These are phyloP conservation scores for Cicer arietinum DNA, from an alignment of 306 rosid genomes.

Conservation along the genomic window DNA sequence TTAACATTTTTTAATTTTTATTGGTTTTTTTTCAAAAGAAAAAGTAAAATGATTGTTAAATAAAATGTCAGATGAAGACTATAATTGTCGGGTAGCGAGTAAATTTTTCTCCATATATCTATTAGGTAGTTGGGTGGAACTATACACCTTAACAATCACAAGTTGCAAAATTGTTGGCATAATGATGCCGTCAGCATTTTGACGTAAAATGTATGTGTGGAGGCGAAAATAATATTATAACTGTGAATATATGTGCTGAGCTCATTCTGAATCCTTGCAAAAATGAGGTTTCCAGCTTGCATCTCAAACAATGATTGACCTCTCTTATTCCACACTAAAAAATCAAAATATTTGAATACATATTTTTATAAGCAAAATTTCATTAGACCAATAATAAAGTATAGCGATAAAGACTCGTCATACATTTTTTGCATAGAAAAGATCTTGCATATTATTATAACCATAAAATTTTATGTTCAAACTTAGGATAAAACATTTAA, in stretches of 20 bases:
- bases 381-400: too few relatives aligned
- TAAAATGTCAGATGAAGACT: too few relatives aligned
- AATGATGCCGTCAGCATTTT: background rate
- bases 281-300: background rate
- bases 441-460: too few relatives aligned
- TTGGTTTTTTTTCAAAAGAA: too few relatives aligned
- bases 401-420: too few relatives aligned
- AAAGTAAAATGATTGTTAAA: too few relatives aligned
- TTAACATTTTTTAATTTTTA: too few relatives aligned
- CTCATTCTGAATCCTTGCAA: background rate
- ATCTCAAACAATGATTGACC: background rate
- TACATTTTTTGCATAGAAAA: too few relatives aligned
- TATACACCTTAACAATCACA: background rate
- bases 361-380: too few relatives aligned
- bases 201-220: background rate
- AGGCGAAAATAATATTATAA: background rate
- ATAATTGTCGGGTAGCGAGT: too few relatives aligned
- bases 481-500: too few relatives aligned
- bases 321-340: background rate
- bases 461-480: accelerated
- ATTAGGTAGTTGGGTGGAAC: background rate
- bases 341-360: background rate
- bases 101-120: too few relatives aligned
- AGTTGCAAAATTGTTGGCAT: background rate
- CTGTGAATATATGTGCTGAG: background rate